Evolutionary conservation across 2,329 filamentous ascomycete species (phyloP).

Genomic region (Hymenoscyphus fructigenus): DNA sequence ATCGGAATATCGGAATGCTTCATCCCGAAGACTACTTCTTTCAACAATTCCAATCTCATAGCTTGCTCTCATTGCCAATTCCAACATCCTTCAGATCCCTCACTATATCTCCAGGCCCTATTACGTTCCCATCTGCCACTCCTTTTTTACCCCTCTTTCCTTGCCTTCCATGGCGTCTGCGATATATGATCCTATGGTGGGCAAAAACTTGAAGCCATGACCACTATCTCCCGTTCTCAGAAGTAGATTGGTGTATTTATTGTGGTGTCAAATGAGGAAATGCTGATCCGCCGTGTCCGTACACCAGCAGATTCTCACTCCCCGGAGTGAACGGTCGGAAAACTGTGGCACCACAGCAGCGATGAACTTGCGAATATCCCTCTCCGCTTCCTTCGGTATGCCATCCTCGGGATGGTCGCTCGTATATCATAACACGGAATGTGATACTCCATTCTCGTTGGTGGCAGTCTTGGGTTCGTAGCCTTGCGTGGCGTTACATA

Average conservation of each 20-base stretch:
- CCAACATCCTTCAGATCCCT: not conserved
- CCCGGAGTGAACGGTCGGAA: constrained; percentile 47
- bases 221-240: constrained; percentile 52
- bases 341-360: constrained; percentile 53
- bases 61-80: not conserved
- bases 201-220: constrained; percentile 46
- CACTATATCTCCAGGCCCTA: not conserved
- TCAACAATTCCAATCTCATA: no score
- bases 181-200: constrained; percentile 33
- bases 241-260: constrained; percentile 43
- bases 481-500: constrained; percentile 47
- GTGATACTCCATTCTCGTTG: constrained; percentile 25
- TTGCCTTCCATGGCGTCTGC: constrained; percentile 3
- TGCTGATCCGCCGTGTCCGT: constrained; percentile 54
- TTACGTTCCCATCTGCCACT: not conserved
- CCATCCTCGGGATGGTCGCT: constrained; percentile 36
- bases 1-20: no score
- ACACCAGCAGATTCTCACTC: constrained; percentile 56
- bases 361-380: constrained; percentile 48
- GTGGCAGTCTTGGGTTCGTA: constrained; percentile 39
- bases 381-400: constrained; percentile 48
- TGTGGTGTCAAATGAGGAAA: constrained; percentile 53
- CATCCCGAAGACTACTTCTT: no score
- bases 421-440: constrained; percentile 37
- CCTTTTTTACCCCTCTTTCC: not conserved